Conservation (phyloP, 352 stramenopile species). For the Plasmopara viticola region DNA sequence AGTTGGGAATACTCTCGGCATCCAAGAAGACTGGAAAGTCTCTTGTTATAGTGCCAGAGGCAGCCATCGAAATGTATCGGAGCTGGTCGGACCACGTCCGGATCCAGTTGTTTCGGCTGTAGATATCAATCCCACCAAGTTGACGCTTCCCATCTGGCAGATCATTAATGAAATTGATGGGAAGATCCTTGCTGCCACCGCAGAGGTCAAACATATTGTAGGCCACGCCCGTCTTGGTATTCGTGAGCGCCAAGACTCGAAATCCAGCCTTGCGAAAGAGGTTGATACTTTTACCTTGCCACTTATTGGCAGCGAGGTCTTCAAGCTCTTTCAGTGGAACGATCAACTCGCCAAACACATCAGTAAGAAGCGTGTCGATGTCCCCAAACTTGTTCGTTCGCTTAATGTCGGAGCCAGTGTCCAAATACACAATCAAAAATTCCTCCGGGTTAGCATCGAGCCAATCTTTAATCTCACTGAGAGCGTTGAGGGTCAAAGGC, state of each 20-base stretch:
- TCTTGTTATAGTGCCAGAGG: slow-evolving; percentile 18
- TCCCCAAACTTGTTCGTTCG: slow-evolving; percentile 19
- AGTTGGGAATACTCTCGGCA: slow-evolving; percentile 34
- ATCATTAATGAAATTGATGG: slow-evolving; percentile 31
- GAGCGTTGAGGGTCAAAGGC: slow-evolving; percentile 20
- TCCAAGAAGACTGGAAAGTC: slow-evolving; percentile 28
- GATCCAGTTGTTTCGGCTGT: slow-evolving; percentile 38
- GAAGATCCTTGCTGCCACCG: slow-evolving; percentile 29
- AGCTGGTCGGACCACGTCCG: slow-evolving; percentile 40
- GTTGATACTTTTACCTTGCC: slow-evolving; percentile 30
- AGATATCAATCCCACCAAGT: slow-evolving; percentile 41
- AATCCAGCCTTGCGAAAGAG: slow-evolving; percentile 32
- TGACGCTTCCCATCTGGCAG: slow-evolving; percentile 29
- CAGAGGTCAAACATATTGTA: slow-evolving; percentile 39
- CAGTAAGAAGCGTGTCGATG: slow-evolving; percentile 33
- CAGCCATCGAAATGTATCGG: slow-evolving; percentile 43
- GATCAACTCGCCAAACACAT: slow-evolving; percentile 40
- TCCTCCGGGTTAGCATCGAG: slow-evolving; percentile 36
- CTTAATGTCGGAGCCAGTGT: slow-evolving; percentile 37
- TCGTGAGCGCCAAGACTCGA: slow-evolving; percentile 39
- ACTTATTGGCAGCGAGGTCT: slow-evolving; percentile 23
- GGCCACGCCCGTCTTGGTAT: slow-evolving; percentile 34
- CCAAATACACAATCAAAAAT: slow-evolving; percentile 45
- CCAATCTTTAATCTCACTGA: slow-evolving; percentile 46
- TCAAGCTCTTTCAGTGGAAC: slow-evolving; percentile 33